Conservation (phyloP, 106 monocot genomes). For the Xerophyta viscosa region DNA sequence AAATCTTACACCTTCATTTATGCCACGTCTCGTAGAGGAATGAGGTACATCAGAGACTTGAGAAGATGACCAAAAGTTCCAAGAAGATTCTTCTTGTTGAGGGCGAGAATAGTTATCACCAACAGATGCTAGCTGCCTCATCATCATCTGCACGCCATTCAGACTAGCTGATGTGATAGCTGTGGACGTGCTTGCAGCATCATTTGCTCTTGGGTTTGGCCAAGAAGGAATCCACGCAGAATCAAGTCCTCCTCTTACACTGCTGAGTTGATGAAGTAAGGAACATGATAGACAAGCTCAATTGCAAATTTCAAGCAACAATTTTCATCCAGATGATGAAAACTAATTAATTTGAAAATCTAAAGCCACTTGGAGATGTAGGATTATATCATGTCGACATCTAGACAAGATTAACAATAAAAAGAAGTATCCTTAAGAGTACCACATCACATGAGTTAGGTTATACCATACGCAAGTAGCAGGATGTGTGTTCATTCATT, state of each 20-base stretch:
- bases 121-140: constrained; percentile 85
- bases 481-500: too few relatives aligned
- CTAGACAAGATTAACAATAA: too few relatives aligned
- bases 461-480: too few relatives aligned
- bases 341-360: too few relatives aligned
- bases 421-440: too few relatives aligned
- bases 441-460: too few relatives aligned
- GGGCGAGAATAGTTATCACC: constrained; percentile 54
- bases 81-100: constrained; percentile 32
- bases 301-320: too few relatives aligned
- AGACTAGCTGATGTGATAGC: constrained; percentile 51
- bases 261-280: constrained; percentile 13
- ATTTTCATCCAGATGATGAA: too few relatives aligned
- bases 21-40: constrained; percentile 19
- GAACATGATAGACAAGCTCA: too few relatives aligned
- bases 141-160: constrained; percentile 88
- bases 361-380: too few relatives aligned
- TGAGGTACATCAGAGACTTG: constrained; percentile 21
- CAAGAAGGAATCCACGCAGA: constrained; percentile 42
- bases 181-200: constrained; percentile 53
- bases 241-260: constrained; percentile 49
- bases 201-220: constrained; percentile 34
- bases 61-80: constrained; percentile 57
- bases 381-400: too few relatives aligned
- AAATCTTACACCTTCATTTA: constrained; percentile 36